Conservation (phyloP, 208 protist genomes). For the Leishmania lainsoni region DNA sequence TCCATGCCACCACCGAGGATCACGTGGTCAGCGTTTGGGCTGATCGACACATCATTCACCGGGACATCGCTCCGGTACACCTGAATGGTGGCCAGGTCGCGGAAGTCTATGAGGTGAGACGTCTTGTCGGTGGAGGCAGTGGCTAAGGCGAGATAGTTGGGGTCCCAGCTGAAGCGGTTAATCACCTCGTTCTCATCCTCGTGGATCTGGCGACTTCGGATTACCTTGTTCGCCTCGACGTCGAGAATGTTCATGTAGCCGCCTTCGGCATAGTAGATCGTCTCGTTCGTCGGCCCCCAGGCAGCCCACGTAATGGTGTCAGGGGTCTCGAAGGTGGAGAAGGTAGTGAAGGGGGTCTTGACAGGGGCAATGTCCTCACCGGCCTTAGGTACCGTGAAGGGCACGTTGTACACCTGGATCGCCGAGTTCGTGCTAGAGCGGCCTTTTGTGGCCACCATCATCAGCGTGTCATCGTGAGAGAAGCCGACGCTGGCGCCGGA, state of each 20-base stretch:
- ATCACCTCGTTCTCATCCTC: slow-evolving; percentile 55
- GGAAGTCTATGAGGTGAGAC: slow-evolving; percentile 94
- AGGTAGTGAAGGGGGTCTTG: slow-evolving; percentile 68
- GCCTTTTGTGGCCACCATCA: slow-evolving; percentile 93
- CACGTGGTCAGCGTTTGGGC: slow-evolving; percentile 89
- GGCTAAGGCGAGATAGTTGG: slow-evolving; percentile 92
- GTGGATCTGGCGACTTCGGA: slow-evolving; percentile 72
- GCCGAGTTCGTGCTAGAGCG: slow-evolving; percentile 74
- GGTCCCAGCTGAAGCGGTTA: slow-evolving; percentile 90
- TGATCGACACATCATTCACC: slow-evolving; percentile 97
- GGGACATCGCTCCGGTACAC: slow-evolving; percentile 96
- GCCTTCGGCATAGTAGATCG: slow-evolving; percentile 95
- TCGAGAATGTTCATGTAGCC: slow-evolving; percentile 94
- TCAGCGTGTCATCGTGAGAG: slow-evolving; percentile 89
- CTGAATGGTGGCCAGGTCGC: slow-evolving; percentile 93
- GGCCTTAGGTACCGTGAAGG: slow-evolving; percentile 54
- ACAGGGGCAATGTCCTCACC: slow-evolving; percentile 66
- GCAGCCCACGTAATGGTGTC: slow-evolving; percentile 88
- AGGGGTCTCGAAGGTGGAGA: slow-evolving; percentile 55
- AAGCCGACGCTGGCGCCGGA: slow-evolving; percentile 79
- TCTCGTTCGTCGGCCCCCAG: slow-evolving; percentile 97
- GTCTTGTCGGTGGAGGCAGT: slow-evolving; percentile 95
- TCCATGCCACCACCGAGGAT: slow-evolving; percentile 98
- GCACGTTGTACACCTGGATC: slow-evolving; percentile 92
- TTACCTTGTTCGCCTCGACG: slow-evolving; percentile 85